Base-by-base conservation (phyloP, 805 yeast species). In the Pichia cabralensis region DNA sequence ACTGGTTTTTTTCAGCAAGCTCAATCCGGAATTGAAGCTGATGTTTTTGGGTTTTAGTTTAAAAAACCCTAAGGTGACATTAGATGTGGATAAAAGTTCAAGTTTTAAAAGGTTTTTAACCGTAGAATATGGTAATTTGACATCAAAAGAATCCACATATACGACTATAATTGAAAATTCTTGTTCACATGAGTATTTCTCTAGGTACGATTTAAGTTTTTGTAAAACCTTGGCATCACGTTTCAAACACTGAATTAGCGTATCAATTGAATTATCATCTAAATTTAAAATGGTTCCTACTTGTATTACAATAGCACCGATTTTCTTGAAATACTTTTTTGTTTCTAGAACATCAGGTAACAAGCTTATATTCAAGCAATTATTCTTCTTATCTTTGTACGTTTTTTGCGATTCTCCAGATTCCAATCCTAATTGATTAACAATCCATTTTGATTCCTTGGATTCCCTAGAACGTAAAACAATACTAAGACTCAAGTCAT, bases 301-400 rank as follows among this genome's bases (percentile, higher is more conserved):
- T 42, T 73, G 76, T 45, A 74, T 60, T 4, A 76, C 41, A 5
- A 76, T 35, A 34, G 70, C 62, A 1, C 67, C 59, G 5, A 68
- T 50, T 16, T 55, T 52, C 19, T 55, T 47, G 43, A 70, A 69
- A 32, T 59, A 59, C 8, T 52, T 52, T 21, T 56, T 56, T 18
- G 60, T 58, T 18, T 60, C 41, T 34, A 58, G 52, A 17, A 59
- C 50, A 12, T 55, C 59, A 1, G 75, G 72, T 26, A 74, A 53
- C 16, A 71, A 60, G 2, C 60, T 45, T 10, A 74, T 46, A 6
- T 49, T 44, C 5, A 75, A n/a, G n/a, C n/a, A n/a, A n/a, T n/a
- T n/a, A n/a, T n/a, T n/a, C 37, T 16, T 5, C 32, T 23, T 6
- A 43, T 11, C n/a, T n/a, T n/a, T n/a, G n/a, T n/a, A n/a, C n/a